A percentile compares a stretch with the other conserved stretches of the same genome.
phyloP scores from a whole-genome alignment of 345 rosid species.

The Sonneratia caseolaris region DNA sequence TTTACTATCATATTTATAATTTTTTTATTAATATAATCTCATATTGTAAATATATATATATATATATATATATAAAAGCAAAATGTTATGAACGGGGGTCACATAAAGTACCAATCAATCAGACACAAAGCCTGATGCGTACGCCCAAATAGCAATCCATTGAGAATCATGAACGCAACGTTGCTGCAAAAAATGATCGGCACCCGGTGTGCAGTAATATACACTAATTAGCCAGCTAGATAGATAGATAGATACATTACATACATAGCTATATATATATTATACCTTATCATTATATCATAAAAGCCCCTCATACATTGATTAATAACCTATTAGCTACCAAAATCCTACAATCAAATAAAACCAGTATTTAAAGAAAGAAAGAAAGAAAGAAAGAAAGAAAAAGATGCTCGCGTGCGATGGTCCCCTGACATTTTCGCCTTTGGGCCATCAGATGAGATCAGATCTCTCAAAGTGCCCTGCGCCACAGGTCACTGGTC shows the following conservation, averaged over 20 bases:
- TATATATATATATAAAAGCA: no score
- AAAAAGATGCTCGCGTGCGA: slow-evolving; percentile 12
- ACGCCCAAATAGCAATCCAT: background rate
- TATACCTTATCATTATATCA: background rate
- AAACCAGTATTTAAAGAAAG: background rate
- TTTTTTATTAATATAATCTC: no score
- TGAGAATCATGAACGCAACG: slow-evolving; percentile 10
- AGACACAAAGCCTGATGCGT: no score
- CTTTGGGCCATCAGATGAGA: background rate
- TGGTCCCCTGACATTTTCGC: no score
- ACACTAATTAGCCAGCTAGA: no score
- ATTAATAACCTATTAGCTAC: slow-evolving; percentile 20
- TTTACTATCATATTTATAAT: no score
- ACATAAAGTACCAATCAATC: background rate
- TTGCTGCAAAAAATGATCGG: slow-evolving; percentile 27
- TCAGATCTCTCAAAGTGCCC: no score
- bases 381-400: no score
- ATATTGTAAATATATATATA: no score
- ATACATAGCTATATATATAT: slow-evolving; percentile 12
- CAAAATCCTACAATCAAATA: slow-evolving; percentile 8
- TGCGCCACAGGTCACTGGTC: no score
- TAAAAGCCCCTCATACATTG: slow-evolving; percentile 6
- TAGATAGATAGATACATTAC: slow-evolving; percentile 23
- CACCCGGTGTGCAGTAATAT: slow-evolving; percentile 10
- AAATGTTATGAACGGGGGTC: background rate